Percentiles rank a stretch among this genome's conserved stretches.
Evolutionary conservation across 495 filamentous ascomycete species (phyloP).

Genomic region (Penicillium longicatenatum): DNA sequence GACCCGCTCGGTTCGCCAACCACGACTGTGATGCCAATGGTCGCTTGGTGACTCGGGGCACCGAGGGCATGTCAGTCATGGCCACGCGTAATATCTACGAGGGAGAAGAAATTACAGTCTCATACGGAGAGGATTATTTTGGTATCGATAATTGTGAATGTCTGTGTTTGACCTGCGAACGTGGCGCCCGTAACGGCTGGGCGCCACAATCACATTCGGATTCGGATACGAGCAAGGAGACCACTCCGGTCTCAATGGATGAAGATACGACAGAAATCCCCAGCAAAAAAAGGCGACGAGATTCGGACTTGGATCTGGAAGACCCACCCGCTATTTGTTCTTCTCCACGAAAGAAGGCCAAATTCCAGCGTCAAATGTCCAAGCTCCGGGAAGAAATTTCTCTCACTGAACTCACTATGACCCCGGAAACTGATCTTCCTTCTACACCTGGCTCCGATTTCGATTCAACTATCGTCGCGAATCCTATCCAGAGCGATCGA

Average conservation of each 20-base stretch:
- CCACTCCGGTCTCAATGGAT: constrained; percentile 37
- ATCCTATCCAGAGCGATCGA: constrained; percentile 3
- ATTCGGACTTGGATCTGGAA: constrained; percentile 39
- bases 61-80: constrained; percentile 85
- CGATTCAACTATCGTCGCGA: constrained; percentile 1
- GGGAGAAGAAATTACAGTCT: constrained; percentile 94
- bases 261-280: constrained; percentile 26
- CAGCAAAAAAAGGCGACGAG: constrained; percentile 48
- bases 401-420: constrained; percentile 31
- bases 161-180: constrained; percentile 85
- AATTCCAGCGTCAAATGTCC: constrained; percentile 42
- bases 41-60: constrained; percentile 74
- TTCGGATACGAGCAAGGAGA: constrained; percentile 38
- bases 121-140: constrained; percentile 95
- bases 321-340: constrained; percentile 22
- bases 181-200: constrained; percentile 80
- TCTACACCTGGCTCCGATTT: constrained; percentile 19
- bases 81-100: constrained; percentile 76
- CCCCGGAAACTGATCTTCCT: constrained; percentile 16
- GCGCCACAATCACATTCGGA: constrained; percentile 41
- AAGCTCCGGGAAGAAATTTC: constrained; percentile 45
- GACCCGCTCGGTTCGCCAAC: constrained; percentile 93
- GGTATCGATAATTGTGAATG: constrained; percentile 94
- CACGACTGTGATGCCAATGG: constrained; percentile 97
- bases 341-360: constrained; percentile 40